A percentile compares a stretch with the other conserved stretches of the same genome.
Conservation (phyloP, 1,139 yeast species). For the Nakaseomyces kungkrabaensis region DNA sequence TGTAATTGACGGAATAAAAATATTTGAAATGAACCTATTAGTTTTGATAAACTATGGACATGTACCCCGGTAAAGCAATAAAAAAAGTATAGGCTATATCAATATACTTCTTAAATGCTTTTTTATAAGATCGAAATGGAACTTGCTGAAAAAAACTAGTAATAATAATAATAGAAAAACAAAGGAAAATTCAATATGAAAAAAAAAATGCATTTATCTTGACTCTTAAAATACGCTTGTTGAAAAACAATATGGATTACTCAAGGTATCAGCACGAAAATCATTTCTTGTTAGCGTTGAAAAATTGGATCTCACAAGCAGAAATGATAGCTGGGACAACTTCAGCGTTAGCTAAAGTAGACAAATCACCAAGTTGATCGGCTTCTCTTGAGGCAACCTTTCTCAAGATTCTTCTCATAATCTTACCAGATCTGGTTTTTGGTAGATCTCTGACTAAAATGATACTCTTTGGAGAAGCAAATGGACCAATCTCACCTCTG, state of each 20-base stretch:
- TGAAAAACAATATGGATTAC: background rate
- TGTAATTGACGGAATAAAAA: background rate
- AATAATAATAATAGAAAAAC: background rate
- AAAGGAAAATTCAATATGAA: background rate
- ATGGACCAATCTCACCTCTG: constrained; percentile 92
- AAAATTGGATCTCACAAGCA: constrained; percentile 31
- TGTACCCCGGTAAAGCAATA: background rate
- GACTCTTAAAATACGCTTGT: background rate
- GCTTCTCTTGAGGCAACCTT: constrained; percentile 84
- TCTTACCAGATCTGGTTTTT: constrained; percentile 96
- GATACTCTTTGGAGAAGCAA: constrained; percentile 93
- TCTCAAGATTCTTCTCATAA: constrained; percentile 96
- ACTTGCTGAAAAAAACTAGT: background rate
- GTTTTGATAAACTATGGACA: background rate
- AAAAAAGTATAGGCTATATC: background rate
- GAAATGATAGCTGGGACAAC: constrained; percentile 68
- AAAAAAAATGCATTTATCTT: background rate
- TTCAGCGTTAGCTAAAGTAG: constrained; percentile 83
- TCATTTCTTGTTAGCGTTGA: constrained; percentile 9
- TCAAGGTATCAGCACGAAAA: background rate
- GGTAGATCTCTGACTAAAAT: constrained; percentile 86
- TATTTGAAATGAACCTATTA: background rate
- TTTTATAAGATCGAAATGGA: background rate
- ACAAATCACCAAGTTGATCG: constrained; percentile 85
- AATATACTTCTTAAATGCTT: background rate